Conservation (phyloP, 768 basidiomycete species). For the Guyanaporus albipodus region DNA sequence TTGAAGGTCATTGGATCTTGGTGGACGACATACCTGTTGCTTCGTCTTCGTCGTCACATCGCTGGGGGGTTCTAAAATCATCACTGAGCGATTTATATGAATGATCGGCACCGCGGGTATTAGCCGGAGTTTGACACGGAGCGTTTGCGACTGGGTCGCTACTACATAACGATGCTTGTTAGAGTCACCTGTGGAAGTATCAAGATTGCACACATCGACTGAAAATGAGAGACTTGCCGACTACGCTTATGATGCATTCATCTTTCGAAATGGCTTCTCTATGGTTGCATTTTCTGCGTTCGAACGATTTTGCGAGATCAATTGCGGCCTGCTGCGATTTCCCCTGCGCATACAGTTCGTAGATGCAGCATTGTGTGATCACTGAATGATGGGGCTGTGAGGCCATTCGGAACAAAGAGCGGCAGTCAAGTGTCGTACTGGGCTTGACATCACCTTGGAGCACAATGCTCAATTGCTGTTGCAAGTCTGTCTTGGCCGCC, state of each 20-base stretch:
- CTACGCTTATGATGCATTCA: conserved; percentile 76
- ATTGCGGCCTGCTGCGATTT: conserved; percentile 67
- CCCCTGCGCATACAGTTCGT: conserved; percentile 87
- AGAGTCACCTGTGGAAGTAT: conserved; percentile 49
- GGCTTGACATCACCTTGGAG: conserved; percentile 88
- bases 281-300: conserved; percentile 94
- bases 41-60: conserved; percentile 72
- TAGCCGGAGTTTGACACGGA: conserved; percentile 63
- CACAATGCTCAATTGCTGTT: conserved; percentile 68
- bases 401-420: conserved; percentile 8
- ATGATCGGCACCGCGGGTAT: conserved; percentile 87
- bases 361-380: conserved; percentile 98
- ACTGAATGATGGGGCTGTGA: conserved; percentile 61
- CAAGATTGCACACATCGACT: conserved; percentile 2
- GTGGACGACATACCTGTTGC: conserved; percentile 41
- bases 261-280: conserved; percentile 78
- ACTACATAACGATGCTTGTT: conserved; percentile 94
- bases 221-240: conserved; percentile 48
- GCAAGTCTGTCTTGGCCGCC: conserved; percentile 69
- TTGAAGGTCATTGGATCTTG: neutral
- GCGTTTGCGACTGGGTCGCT: conserved; percentile 73
- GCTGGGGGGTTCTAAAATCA: conserved; percentile 90
- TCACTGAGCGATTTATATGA: conserved; percentile 87
- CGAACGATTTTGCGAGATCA: conserved; percentile 90
- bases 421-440: conserved; percentile 52